Percentiles rank a stretch among this genome's conserved stretches.
Conservation (phyloP, 2,329 filamentous ascomycete species). For the Trichoderma pleuroti region DNA sequence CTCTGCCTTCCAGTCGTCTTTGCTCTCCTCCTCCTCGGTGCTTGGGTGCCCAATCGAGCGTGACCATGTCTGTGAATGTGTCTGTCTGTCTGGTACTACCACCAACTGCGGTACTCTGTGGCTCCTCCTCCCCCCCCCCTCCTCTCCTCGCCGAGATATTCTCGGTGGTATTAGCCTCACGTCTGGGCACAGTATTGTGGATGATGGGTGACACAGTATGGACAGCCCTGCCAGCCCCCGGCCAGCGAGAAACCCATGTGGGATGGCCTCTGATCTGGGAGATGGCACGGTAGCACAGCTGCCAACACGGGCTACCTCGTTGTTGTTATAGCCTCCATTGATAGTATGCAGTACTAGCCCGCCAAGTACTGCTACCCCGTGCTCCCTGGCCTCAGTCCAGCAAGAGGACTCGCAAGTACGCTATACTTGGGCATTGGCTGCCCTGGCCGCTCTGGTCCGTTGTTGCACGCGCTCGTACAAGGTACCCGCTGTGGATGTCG, state of each 20-base stretch:
- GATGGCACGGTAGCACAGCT: background rate
- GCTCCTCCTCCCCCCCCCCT: background rate
- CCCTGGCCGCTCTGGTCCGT: background rate
- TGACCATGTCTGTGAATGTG: background rate
- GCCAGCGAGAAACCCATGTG: background rate
- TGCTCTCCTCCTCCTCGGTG: background rate
- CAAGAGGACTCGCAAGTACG: background rate
- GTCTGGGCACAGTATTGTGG: background rate
- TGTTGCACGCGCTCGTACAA: constrained; percentile 10
- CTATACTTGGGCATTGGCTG: background rate
- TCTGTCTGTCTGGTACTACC: background rate
- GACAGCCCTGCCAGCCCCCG: background rate
- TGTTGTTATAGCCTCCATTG: background rate
- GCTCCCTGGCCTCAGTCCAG: background rate
- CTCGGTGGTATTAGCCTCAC: constrained; percentile 8
- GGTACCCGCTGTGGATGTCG: constrained; percentile 5
- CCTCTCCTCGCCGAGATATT: background rate
- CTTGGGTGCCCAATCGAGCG: background rate
- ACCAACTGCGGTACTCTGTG: background rate
- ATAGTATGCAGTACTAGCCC: background rate
- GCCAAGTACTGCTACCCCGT: constrained; percentile 6
- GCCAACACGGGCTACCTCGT: background rate
- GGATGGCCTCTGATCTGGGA: constrained; percentile 7
- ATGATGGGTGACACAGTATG: background rate
- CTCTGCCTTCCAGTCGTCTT: background rate